Percentiles rank a stretch among this genome's conserved stretches.
These are phyloP conservation scores for Geotrichum macrosporum DNA, from an alignment of 1,139 yeast genomes.

Conservation along the genomic window DNA sequence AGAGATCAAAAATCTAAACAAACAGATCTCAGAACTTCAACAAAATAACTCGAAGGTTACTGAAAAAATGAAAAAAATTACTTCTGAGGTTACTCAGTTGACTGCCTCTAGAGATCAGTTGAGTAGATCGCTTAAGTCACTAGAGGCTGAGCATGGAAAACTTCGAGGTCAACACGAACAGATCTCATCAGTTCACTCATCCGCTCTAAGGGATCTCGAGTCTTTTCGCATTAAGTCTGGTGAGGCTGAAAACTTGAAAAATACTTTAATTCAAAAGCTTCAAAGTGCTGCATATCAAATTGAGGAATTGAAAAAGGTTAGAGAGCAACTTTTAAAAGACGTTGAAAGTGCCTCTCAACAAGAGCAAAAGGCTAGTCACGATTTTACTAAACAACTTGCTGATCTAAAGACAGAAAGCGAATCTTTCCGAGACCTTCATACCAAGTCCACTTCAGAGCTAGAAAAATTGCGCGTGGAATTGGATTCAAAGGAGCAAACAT, in stretches of 20 bases:
- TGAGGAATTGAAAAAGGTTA: conserved; percentile 27
- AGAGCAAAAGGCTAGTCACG: conserved; percentile 20
- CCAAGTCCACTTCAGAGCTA: conserved; percentile 22
- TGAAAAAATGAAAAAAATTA: conserved; percentile 21
- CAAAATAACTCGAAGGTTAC: conserved; percentile 23
- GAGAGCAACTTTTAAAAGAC: conserved; percentile 22
- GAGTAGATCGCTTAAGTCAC: conserved; percentile 18
- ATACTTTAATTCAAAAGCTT: conserved; percentile 34
- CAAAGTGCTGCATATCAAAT: conserved; percentile 34
- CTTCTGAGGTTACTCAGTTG: conserved; percentile 23
- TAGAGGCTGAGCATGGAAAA: conserved; percentile 18
- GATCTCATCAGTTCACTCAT: conserved; percentile 4
- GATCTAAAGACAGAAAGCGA: conserved; percentile 30
- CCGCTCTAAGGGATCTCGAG: conserved; percentile 25
- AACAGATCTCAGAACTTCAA: conserved; percentile 27
- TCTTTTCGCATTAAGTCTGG: conserved; percentile 25
- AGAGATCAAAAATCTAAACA: conserved; percentile 37
- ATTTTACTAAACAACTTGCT: conserved; percentile 20
- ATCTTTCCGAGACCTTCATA: conserved; percentile 26
- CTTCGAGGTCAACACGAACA: conserved; percentile 16
- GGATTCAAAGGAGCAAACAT: conserved; percentile 29
- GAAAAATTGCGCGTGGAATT: conserved; percentile 25
- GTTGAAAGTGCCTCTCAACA: conserved; percentile 25
- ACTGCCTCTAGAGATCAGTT: conserved; percentile 20
- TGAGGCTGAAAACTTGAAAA: conserved; percentile 32